Percentiles rank a stretch among this genome's conserved stretches.
These are phyloP conservation scores for Macadamia tetraphylla DNA, from an alignment of 164 flowering plant species.

Conservation along the genomic window DNA sequence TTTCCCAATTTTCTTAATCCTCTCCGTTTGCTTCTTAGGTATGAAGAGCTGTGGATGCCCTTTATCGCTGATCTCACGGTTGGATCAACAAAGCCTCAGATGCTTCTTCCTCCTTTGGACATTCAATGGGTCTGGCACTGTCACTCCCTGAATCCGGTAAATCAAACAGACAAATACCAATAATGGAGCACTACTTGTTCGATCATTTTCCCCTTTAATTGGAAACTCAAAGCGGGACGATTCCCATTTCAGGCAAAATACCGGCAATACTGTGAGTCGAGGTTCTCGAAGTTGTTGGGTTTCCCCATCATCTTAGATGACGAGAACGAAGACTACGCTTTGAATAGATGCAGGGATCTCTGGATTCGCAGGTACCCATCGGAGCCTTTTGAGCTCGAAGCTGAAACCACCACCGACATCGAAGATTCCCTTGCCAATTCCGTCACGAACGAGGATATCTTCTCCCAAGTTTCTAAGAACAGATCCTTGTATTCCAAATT, in stretches of 20 bases:
- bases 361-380: slow-evolving; percentile 65
- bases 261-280: slow-evolving; percentile 58
- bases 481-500: slow-evolving; percentile 37
- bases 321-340: slow-evolving; percentile 83
- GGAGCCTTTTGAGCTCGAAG: slow-evolving; percentile 67
- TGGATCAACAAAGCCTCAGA: slow-evolving; percentile 34
- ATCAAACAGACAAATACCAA: no score
- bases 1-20: no score
- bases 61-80: slow-evolving; percentile 53
- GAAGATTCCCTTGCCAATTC: slow-evolving; percentile 1
- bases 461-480: slow-evolving; percentile 34
- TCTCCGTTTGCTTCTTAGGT: slow-evolving; percentile 38
- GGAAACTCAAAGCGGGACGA: not conserved
- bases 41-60: slow-evolving; percentile 95
- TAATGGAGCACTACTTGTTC: no score
- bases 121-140: slow-evolving; percentile 95
- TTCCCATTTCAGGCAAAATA: slow-evolving; percentile 46
- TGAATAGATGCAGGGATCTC: slow-evolving; percentile 60
- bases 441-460: slow-evolving; percentile 27
- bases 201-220: no score
- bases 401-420: slow-evolving; percentile 7
- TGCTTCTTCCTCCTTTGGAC: slow-evolving; percentile 83
- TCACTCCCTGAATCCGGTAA: slow-evolving; percentile 81
- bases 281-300: slow-evolving; percentile 61
- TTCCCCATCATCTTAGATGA: slow-evolving; percentile 70